Conservation (phyloP, 805 yeast species). For the Saccharomycopsis fodiens region DNA sequence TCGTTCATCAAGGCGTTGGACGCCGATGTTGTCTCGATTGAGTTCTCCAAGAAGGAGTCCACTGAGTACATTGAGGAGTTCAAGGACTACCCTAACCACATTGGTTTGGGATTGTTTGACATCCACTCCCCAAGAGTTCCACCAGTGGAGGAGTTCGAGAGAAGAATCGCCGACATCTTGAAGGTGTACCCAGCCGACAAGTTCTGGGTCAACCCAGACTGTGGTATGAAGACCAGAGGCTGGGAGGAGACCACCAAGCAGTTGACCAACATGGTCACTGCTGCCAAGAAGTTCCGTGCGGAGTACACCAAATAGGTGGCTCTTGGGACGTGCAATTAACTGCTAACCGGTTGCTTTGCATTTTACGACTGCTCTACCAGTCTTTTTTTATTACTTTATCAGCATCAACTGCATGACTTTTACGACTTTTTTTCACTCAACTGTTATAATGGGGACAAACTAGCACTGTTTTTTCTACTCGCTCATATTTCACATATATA, state of each 20-base stretch:
- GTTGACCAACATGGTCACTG: constrained; percentile 97
- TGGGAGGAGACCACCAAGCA: constrained; percentile 97
- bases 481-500: background rate
- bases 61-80: constrained; percentile 97
- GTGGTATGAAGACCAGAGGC: constrained; percentile 99
- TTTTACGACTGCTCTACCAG: background rate
- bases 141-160: constrained; percentile 91
- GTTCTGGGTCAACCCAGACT: constrained; percentile 99
- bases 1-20: constrained; percentile 99
- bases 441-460: background rate
- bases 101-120: constrained; percentile 98
- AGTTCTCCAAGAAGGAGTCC: constrained; percentile 99
- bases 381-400: constrained; percentile 1
- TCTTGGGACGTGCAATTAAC: background rate
- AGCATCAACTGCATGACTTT: constrained; percentile 18
- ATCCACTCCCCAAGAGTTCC: constrained; percentile 99
- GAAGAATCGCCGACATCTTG: constrained; percentile 89
- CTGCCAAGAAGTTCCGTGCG: constrained; percentile 92
- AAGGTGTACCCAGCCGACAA: constrained; percentile 96
- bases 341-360: background rate
- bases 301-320: constrained; percentile 26
- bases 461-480: background rate
- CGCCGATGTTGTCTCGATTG: constrained; percentile 98
- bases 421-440: background rate
- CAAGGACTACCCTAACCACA: constrained; percentile 98